These are phyloP conservation scores for Graphilbum sp. DNA, from an alignment of 2,329 filamentous ascomycete species.

Conservation along the genomic window DNA sequence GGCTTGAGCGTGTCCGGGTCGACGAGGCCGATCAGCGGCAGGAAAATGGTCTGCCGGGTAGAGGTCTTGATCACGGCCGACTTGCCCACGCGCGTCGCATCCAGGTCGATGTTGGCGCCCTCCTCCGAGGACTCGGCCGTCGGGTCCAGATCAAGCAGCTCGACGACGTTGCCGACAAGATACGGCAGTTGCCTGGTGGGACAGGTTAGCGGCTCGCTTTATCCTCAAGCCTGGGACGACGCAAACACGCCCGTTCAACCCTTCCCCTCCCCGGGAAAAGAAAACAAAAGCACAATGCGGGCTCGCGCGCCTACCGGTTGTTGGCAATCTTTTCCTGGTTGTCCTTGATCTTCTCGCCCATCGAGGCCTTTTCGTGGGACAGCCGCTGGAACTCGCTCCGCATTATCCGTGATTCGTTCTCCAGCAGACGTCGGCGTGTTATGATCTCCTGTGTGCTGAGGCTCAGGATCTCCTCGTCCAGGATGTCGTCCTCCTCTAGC, in stretches of 20 bases:
- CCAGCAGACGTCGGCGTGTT: constrained; percentile 76
- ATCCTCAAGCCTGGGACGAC: too few relatives aligned
- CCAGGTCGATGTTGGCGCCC: constrained; percentile 94
- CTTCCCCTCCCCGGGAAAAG: too few relatives aligned
- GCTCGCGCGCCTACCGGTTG: constrained; percentile 54
- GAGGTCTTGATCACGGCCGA: constrained; percentile 99
- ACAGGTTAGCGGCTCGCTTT: too few relatives aligned
- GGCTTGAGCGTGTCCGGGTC: constrained; percentile 92
- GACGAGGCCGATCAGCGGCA: constrained; percentile 90
- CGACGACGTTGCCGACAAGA: constrained; percentile 94
- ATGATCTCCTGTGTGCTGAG: constrained; percentile 90
- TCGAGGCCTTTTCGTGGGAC: constrained; percentile 85
- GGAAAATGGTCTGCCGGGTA: constrained; percentile 94
- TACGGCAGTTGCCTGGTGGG: constrained; percentile 96
- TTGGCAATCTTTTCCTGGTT: constrained; percentile 98
- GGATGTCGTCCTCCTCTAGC: constrained; percentile 56
- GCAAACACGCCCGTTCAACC: too few relatives aligned
- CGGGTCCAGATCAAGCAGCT: constrained; percentile 90
- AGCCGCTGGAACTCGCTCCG: constrained; percentile 90
- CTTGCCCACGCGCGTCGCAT: constrained; percentile 92
- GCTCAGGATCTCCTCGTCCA: constrained; percentile 86
- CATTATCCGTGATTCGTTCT: constrained; percentile 98
- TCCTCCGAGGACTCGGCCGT: constrained; percentile 93
- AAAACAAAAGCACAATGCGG: too few relatives aligned
- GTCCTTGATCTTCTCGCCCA: constrained; percentile 98